These are phyloP conservation scores for Pseudomonodictys pantanalensis DNA, from an alignment of 495 filamentous ascomycete genomes.

Conservation along the genomic window DNA sequence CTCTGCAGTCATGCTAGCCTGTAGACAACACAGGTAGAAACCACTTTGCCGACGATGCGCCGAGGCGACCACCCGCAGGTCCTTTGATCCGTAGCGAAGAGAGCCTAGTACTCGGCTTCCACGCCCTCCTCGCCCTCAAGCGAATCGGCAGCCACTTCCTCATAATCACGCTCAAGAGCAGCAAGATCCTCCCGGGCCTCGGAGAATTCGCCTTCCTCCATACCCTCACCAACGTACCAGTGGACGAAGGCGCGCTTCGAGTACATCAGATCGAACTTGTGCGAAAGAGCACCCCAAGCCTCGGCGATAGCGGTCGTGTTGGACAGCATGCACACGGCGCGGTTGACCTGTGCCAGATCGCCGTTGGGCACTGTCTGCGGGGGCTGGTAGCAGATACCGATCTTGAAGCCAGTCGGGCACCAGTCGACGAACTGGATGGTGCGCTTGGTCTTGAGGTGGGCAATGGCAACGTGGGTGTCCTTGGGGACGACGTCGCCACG, in stretches of 20 bases:
- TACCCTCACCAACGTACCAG: constrained; percentile 99
- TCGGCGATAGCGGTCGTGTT: constrained; percentile 99
- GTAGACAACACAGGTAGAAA: too few relatives aligned
- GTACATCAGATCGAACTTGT: constrained; percentile 99
- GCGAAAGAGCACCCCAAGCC: constrained; percentile 94
- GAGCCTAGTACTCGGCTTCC: constrained; percentile 90
- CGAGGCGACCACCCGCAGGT: too few relatives aligned
- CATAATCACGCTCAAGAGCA: constrained; percentile 97
- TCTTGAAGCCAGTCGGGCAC: constrained; percentile 99
- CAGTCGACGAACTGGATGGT: constrained; percentile 99
- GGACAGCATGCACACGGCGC: constrained; percentile 98
- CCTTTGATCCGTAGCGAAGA: neutral
- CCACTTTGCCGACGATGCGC: too few relatives aligned
- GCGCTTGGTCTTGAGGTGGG: constrained; percentile 95
- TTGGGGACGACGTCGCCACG: constrained; percentile 97
- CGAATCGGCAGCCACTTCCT: constrained; percentile 97
- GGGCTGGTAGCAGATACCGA: constrained; percentile 99
- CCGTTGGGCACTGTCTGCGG: constrained; percentile 93
- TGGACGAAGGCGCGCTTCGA: constrained; percentile 99
- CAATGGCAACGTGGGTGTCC: constrained; percentile 86
- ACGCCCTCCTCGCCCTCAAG: constrained; percentile 80
- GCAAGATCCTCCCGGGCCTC: constrained; percentile 98
- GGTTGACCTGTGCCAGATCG: constrained; percentile 94
- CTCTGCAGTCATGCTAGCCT: too few relatives aligned
- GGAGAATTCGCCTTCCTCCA: constrained; percentile 99